Evolutionary conservation across 164 flowering plant species (phyloP).

Genomic region (Nymphaea thermarum): DNA sequence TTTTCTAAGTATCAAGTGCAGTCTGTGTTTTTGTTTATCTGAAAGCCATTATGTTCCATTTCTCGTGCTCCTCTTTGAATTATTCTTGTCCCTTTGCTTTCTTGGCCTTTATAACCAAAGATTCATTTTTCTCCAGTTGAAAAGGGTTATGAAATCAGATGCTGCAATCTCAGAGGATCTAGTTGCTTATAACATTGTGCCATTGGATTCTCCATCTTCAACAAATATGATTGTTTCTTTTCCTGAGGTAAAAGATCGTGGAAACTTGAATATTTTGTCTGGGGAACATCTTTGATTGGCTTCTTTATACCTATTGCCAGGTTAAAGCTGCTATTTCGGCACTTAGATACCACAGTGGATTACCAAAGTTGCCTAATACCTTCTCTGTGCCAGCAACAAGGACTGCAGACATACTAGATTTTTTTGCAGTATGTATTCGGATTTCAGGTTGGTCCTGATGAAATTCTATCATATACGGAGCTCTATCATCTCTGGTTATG

Average conservation of each 20-base stretch:
- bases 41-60: too few relatives aligned
- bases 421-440: conserved; percentile 83
- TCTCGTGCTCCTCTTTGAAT: too few relatives aligned
- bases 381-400: conserved; percentile 55
- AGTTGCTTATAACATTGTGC: conserved; percentile 83
- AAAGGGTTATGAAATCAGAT: conserved; percentile 82
- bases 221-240: conserved; percentile 59
- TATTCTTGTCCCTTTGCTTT: too few relatives aligned
- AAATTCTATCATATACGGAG: too few relatives aligned
- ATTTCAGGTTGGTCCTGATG: conserved; percentile 55
- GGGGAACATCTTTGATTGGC: background rate
- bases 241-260: conserved; percentile 46
- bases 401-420: conserved; percentile 68
- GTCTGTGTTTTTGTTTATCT: too few relatives aligned
- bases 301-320: conserved; percentile 21
- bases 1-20: too few relatives aligned
- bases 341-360: conserved; percentile 49
- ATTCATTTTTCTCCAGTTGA: conserved; percentile 32
- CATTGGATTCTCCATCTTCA: conserved; percentile 58
- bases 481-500: too few relatives aligned
- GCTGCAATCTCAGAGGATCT: conserved; percentile 90
- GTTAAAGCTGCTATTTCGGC: conserved; percentile 81
- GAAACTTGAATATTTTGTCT: background rate
- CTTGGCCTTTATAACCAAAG: too few relatives aligned
- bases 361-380: conserved; percentile 67